Evolutionary conservation across 805 yeast species (phyloP), one percentile per base, ranked within the genome.

Genomic region (Metschnikowia proteae): DNA sequence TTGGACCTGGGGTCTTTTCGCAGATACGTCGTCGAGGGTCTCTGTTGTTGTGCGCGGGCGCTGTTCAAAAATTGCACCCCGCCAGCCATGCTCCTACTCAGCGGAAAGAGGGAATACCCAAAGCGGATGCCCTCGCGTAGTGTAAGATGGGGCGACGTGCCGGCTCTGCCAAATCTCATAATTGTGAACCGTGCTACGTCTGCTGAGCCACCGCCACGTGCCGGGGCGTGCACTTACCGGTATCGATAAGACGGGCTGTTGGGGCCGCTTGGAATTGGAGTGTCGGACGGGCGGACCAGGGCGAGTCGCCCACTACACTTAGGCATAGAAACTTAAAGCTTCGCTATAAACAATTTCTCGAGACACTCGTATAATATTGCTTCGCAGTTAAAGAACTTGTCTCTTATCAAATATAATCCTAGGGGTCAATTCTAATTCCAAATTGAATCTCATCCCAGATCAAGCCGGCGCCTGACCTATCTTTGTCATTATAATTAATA

Each of bases 401-500:
- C 41, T 27, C 28, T 38, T 27, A 27, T 38, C 29, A 26, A 25
- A 28, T 36, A 40, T n/a, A 5, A 28, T 32, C 25, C 43, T 29
- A 28, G 43, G 25, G 29, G n/a, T 30, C 3, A 4, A 40, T 40
- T 30, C 36, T 40, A 40, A 11, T 22, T 39, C 35, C 27, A 30
- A 27, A 29, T 29, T 39, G 10, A 31, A 28, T 31, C 43, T 40
- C 36, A 29, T 30, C 10, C 32, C 43, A 27, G 41, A 40, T 30
- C 29, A 40, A 40, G 43, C 10, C 43, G n/a, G 25, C 11, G 30
- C 23, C 41, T 38, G 23, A 13, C 25, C 41, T 38, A 27, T 30
- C 11, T 32, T 31, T 40, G 17, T 23, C 23, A 30, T 31, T 36
- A n/a, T 40, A 13, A 40, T 40, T 40, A 40, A 56, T 71, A 73